Evolutionary conservation across 1,284 basidiomycete genomes (phyloP).

Genomic region (Heterobasidion annosum): DNA sequence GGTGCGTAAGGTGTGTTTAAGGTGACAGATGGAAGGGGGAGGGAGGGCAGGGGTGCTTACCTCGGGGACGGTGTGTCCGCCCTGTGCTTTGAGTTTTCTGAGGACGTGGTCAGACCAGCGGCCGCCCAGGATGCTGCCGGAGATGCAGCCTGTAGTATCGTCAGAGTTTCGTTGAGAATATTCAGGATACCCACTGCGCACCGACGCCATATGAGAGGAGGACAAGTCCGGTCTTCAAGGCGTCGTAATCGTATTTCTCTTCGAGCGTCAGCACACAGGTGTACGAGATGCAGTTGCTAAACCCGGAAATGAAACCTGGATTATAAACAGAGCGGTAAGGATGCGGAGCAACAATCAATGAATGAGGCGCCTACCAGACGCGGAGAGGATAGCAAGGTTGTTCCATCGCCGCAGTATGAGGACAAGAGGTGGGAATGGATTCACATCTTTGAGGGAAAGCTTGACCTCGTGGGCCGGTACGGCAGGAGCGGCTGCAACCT

Average conservation of each 20-base stretch:
- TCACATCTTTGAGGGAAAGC: slow-evolving; percentile 62
- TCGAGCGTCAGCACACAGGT: slow-evolving; percentile 65
- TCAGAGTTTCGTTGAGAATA: slow-evolving; percentile 1
- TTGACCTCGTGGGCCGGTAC: slow-evolving; percentile 29
- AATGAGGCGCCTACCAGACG: slow-evolving; percentile 43
- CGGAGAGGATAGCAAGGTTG: slow-evolving; percentile 58
- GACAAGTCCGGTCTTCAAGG: slow-evolving; percentile 69
- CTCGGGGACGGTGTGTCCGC: slow-evolving; percentile 59
- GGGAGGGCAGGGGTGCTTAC: slow-evolving; percentile 23
- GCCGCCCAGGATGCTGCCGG: slow-evolving; percentile 70
- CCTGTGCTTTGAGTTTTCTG: slow-evolving; percentile 39
- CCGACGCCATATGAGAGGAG: slow-evolving; percentile 69
- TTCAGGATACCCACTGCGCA: slow-evolving; percentile 16
- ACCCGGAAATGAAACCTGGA: slow-evolving; percentile 65
- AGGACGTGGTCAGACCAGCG: slow-evolving; percentile 68
- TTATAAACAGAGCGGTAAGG: slow-evolving; percentile 46
- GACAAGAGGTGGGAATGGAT: slow-evolving; percentile 56
- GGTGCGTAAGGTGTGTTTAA: neutral
- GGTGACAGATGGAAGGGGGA: neutral
- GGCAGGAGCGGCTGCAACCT: neutral
- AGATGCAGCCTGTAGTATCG: slow-evolving; percentile 41
- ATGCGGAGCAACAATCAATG: neutral
- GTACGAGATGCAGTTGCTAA: slow-evolving; percentile 62
- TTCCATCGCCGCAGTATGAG: slow-evolving; percentile 51
- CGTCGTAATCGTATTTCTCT: slow-evolving; percentile 55